Conservation (phyloP, 2,329 filamentous ascomycete species). For the Trichoderma koningiopsis region DNA sequence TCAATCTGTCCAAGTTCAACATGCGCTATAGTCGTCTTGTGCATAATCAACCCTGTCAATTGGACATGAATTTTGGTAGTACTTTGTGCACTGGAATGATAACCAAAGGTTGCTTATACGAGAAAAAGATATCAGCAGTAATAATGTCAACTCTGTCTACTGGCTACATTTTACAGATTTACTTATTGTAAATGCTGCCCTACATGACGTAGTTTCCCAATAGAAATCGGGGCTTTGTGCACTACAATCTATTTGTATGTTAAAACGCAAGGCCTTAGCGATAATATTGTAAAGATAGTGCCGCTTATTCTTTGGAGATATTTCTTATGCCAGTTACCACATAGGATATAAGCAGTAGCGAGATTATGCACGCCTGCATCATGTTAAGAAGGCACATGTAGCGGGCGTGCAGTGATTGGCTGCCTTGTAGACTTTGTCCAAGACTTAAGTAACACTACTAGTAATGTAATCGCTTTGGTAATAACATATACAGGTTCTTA, state of each 20-base stretch:
- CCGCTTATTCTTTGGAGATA: not conserved
- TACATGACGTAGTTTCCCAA: no score
- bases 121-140: no score
- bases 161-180: no score
- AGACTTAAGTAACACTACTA: not conserved
- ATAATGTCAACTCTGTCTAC: no score
- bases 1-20: no score
- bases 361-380: not conserved
- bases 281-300: not conserved
- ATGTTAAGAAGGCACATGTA: not conserved
- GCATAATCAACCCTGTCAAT: no score
- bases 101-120: no score
- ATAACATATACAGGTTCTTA: not conserved
- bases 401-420: not conserved
- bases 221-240: not conserved
- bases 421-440: not conserved
- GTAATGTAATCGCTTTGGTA: not conserved
- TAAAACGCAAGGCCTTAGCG: not conserved
- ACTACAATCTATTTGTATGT: not conserved
- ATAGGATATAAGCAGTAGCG: no score
- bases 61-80: no score
- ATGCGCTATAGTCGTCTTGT: no score
- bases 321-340: not conserved
- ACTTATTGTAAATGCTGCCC: no score
- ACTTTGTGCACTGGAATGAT: no score